Conservation (phyloP, 345 rosid species). For the Sisymbrium irio region DNA sequence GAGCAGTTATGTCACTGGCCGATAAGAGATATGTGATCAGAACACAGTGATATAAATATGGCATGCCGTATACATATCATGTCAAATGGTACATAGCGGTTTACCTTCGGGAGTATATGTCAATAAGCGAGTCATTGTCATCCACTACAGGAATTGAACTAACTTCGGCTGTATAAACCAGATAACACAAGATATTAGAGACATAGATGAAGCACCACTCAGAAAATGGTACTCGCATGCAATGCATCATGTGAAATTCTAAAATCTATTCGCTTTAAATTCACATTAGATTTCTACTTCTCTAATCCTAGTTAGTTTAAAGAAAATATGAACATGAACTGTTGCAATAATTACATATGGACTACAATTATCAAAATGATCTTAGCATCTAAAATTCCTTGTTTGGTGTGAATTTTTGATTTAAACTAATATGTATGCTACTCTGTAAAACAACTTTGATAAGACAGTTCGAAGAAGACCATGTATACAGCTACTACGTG, state of each 20-base stretch:
- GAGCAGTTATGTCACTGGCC: slow-evolving; percentile 76
- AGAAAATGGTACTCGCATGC: background rate
- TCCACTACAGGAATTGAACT: slow-evolving; percentile 92
- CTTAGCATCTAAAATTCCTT: background rate
- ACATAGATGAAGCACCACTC: background rate
- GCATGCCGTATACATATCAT: background rate
- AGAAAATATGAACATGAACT: background rate
- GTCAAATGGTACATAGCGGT: background rate
- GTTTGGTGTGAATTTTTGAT: background rate
- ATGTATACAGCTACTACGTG: slow-evolving; percentile 6
- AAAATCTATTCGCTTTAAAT: background rate
- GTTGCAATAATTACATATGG: slow-evolving; percentile 7
- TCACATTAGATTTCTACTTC: background rate
- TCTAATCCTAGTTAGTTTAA: background rate
- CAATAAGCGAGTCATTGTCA: slow-evolving; percentile 78
- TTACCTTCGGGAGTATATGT: slow-evolving; percentile 82
- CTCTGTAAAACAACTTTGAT: slow-evolving; percentile 4
- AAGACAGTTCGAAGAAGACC: background rate
- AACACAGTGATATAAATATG: background rate
- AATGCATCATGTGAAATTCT: background rate
- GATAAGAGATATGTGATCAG: slow-evolving; percentile 26
- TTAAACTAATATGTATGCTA: background rate
- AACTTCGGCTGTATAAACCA: slow-evolving; percentile 64
- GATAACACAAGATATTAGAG: slow-evolving; percentile 11
- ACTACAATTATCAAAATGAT: background rate